Evolutionary conservation across 1,284 basidiomycete genomes (phyloP).

Genomic region (Volvariella surrecta): DNA sequence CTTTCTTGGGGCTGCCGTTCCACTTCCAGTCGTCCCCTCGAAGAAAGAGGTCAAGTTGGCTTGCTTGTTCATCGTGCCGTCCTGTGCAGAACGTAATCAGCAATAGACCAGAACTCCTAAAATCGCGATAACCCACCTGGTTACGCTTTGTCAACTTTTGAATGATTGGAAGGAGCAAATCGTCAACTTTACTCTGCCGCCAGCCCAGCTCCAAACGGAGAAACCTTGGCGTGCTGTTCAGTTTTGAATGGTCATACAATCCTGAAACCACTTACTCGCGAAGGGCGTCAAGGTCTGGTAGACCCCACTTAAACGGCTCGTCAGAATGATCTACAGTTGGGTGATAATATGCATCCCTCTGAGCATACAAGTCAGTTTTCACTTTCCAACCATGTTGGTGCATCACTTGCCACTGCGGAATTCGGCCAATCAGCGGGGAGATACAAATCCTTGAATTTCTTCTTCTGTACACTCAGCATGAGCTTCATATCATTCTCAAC

Average conservation of each 20-base stretch:
- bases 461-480: conserved; percentile 54
- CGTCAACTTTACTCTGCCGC: conserved; percentile 83
- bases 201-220: conserved; percentile 83
- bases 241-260: neutral
- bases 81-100: conserved; percentile 25
- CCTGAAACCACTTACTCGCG: conserved; percentile 51
- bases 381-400: conserved; percentile 2
- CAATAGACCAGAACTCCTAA: too few relatives aligned
- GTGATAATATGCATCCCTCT: conserved; percentile 91
- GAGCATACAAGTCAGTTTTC: conserved; percentile 8
- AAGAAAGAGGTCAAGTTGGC: conserved; percentile 60
- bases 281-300: conserved; percentile 90
- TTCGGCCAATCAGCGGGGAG: conserved; percentile 86
- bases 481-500: neutral
- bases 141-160: conserved; percentile 79
- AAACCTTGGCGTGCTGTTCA: conserved; percentile 44
- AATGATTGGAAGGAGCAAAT: conserved; percentile 89
- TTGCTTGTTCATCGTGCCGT: conserved; percentile 64
- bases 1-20: conserved; percentile 69
- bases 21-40: conserved; percentile 50
- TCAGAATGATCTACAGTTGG: conserved; percentile 87
- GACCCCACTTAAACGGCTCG: conserved; percentile 95
- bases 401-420: conserved; percentile 62
- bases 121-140: conserved; percentile 35
- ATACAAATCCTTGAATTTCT: conserved; percentile 80